These are phyloP conservation scores for Trametes meyenii DNA, from an alignment of 768 basidiomycete genomes.

Conservation along the genomic window DNA sequence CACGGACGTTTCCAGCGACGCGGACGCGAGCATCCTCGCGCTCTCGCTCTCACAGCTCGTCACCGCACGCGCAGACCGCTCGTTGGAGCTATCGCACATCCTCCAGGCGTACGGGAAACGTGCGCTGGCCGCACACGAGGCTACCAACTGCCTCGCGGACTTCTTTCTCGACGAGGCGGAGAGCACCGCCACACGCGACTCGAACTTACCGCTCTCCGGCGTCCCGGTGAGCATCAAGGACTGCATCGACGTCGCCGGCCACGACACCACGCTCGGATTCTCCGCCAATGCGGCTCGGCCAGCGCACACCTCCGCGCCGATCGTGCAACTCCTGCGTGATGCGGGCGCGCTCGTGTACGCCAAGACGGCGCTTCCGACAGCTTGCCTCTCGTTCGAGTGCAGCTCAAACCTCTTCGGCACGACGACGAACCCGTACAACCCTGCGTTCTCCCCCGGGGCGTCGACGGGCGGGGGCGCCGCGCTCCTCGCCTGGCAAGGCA, in stretches of 20 bases:
- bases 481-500: constrained; percentile 48
- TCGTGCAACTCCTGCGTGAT: constrained; percentile 43
- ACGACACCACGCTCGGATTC: constrained; percentile 50
- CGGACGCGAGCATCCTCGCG: constrained; percentile 40
- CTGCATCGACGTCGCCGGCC: constrained; percentile 46
- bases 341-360: constrained; percentile 46
- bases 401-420: constrained; percentile 49
- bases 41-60: constrained; percentile 43
- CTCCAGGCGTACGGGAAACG: constrained; percentile 46
- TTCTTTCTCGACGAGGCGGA: constrained; percentile 42
- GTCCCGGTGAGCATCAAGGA: constrained; percentile 56
- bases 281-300: constrained; percentile 42
- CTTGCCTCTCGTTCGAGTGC: constrained; percentile 44
- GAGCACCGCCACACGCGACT: constrained; percentile 4
- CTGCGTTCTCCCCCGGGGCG: constrained; percentile 45
- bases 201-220: constrained; percentile 39
- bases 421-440: constrained; percentile 52
- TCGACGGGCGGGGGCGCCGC: constrained; percentile 57
- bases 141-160: constrained; percentile 55
- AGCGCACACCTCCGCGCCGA: constrained; percentile 38
- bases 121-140: constrained; percentile 41
- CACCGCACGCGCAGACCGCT: constrained; percentile 32
- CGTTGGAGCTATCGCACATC: constrained; percentile 36
- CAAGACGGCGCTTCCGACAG: constrained; percentile 49
- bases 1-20: constrained; percentile 35